These are phyloP conservation scores for Leptosphaerulina australis DNA, from an alignment of 2,329 filamentous ascomycete genomes.

Conservation along the genomic window DNA sequence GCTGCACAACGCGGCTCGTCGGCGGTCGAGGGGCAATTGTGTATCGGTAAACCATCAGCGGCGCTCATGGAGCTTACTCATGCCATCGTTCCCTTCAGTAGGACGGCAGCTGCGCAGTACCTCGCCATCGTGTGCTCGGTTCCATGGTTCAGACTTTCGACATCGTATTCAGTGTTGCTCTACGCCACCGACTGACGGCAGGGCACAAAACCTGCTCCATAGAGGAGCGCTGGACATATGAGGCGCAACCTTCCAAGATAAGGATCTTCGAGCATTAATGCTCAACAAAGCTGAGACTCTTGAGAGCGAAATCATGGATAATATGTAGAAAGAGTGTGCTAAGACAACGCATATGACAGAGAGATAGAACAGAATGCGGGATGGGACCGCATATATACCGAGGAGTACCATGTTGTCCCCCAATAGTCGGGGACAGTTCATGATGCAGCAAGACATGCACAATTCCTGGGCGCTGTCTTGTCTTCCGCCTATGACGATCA, in stretches of 20 bases:
- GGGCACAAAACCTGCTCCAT: neutral
- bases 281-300: neutral
- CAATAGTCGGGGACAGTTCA: neutral
- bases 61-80: slow-evolving; percentile 1
- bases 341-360: neutral
- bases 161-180: neutral
- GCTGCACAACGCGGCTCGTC: slow-evolving; percentile 14
- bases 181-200: neutral
- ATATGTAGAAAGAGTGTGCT: neutral
- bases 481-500: neutral
- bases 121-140: neutral
- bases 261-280: neutral
- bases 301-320: neutral
- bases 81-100: neutral
- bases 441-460: slow-evolving; percentile 5
- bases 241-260: neutral
- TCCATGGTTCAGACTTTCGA: neutral
- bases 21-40: slow-evolving; percentile 9
- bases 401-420: slow-evolving; percentile 17
- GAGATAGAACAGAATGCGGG: neutral
- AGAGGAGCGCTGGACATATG: neutral
- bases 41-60: slow-evolving; percentile 8
- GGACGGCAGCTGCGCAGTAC: neutral
- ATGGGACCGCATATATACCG: slow-evolving; percentile 4
- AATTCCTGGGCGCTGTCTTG: slow-evolving; percentile 7